Percentiles rank a stretch among this genome's conserved stretches.
Conservation (phyloP, 768 basidiomycete species). For the Suillus spraguei region DNA sequence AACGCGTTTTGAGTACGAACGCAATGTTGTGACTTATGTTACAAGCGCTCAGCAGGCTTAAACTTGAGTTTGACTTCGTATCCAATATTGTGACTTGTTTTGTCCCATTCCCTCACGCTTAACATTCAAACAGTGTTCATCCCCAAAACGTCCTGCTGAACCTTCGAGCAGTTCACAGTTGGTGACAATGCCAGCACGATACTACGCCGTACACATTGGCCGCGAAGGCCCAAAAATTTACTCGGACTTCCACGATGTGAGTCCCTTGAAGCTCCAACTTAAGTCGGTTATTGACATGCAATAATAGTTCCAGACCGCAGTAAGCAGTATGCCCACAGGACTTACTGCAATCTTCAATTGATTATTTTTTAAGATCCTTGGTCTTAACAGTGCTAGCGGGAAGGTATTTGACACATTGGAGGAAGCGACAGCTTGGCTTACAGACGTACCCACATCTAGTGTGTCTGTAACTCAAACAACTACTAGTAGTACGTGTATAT, state of each 20-base stretch:
- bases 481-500: conserved; percentile 23
- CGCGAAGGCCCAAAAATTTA: conserved; percentile 36
- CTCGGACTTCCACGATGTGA: conserved; percentile 29
- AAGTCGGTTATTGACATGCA: background rate
- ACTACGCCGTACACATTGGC: conserved; percentile 39
- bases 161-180: background rate
- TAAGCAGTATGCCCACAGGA: conserved; percentile 19
- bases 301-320: conserved; percentile 26
- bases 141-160: background rate
- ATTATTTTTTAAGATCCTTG: conserved; percentile 23
- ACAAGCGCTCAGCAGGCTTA: background rate
- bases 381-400: conserved; percentile 34
- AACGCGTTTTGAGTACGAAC: background rate
- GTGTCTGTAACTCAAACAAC: conserved; percentile 12
- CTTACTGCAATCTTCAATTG: background rate
- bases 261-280: conserved; percentile 7
- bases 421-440: conserved; percentile 31
- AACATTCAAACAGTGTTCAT: background rate
- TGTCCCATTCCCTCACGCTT: background rate
- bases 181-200: conserved; percentile 17
- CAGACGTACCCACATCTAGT: conserved; percentile 16
- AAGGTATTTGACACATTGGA: conserved; percentile 34
- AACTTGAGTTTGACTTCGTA: too few species aligned
- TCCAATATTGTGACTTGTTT: background rate
- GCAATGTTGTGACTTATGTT: background rate